Conservation (phyloP, 495 filamentous ascomycete genomes). For the Jackrogersella multiformis region DNA sequence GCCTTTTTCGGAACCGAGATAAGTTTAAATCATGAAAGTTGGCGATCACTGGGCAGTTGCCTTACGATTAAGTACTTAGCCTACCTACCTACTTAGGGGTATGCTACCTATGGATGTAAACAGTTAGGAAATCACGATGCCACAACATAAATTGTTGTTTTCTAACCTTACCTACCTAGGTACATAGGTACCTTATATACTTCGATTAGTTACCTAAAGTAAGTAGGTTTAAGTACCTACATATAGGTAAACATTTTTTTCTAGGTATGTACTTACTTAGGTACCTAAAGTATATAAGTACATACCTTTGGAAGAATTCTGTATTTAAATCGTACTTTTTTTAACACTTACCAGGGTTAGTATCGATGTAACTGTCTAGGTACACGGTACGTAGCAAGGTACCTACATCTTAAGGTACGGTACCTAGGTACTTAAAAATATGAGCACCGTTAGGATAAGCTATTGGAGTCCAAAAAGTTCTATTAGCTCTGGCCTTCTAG, state of each 20-base stretch:
- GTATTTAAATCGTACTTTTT: too few relatives aligned
- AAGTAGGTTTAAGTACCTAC: too few relatives aligned
- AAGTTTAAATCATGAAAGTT: neutral
- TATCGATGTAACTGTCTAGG: too few relatives aligned
- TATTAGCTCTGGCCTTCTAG: slow-evolving; percentile 22
- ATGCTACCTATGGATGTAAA: neutral
- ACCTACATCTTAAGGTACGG: too few relatives aligned
- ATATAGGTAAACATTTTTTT: too few relatives aligned
- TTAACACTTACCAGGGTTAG: too few relatives aligned
- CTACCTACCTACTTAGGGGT: too few relatives aligned
- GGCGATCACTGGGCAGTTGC: neutral
- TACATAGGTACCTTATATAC: neutral
- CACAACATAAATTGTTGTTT: neutral
- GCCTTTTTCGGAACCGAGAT: slow-evolving; percentile 27
- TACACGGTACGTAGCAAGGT: neutral
- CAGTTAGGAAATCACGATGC: neutral
- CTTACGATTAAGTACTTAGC: too few relatives aligned
- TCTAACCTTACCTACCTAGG: neutral
- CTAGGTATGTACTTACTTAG: too few relatives aligned
- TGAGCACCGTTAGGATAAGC: slow-evolving; percentile 35
- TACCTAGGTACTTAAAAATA: neutral
- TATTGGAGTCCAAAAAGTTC: slow-evolving; percentile 31
- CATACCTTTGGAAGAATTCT: too few relatives aligned
- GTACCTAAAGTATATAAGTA: too few relatives aligned
- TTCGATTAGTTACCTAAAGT: too few relatives aligned